Percentiles rank a stretch among this genome's conserved stretches.
phyloP scores from a whole-genome alignment of 148 eudicot species.

The Diospyros lotus region DNA sequence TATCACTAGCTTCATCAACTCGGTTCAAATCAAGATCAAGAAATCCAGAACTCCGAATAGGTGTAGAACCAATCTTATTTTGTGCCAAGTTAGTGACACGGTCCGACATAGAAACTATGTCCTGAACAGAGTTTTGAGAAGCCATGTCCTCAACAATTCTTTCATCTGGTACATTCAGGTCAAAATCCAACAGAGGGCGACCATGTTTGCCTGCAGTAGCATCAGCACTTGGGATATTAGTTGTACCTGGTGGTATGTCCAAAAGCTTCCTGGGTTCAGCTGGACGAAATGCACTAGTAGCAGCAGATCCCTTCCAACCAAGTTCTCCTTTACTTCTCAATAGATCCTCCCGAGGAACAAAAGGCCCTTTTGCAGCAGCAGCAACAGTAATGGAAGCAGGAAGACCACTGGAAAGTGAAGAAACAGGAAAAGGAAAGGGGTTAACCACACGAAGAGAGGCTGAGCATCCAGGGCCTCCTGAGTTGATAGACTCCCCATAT shows the following conservation, averaged over 20 bases:
- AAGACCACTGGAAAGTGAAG: conserved; percentile 27
- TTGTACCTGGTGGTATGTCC: conserved; percentile 34
- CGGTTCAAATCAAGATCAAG: conserved; percentile 85
- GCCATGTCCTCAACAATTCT: conserved; percentile 46
- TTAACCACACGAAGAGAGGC: conserved; percentile 25
- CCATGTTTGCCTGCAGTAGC: conserved; percentile 38
- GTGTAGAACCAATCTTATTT: conserved; percentile 13
- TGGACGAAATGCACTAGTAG: conserved; percentile 96
- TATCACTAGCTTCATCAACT: conserved; percentile 58
- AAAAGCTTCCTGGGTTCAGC: conserved; percentile 72
- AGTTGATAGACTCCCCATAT: conserved; percentile 32
- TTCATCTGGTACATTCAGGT: conserved; percentile 86
- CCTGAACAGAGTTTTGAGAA: conserved; percentile 34
- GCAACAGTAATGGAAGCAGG: conserved; percentile 55
- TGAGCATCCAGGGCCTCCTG: conserved; percentile 19
- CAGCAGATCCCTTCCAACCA: conserved; percentile 93
- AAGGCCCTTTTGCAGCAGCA: conserved; percentile 69
- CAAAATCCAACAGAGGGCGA: conserved; percentile 63
- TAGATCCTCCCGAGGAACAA: conserved; percentile 59
- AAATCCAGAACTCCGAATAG: conserved; percentile 38
- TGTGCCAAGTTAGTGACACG: conserved; percentile 6
- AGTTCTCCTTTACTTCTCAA: conserved; percentile 53
- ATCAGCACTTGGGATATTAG: conserved; percentile 26
- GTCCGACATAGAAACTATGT: conserved; percentile 26
- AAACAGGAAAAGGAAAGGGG: conserved; percentile 27